Evolutionary conservation across 371 early-diverging fungal genomes (phyloP), one percentile per base, ranked within the genome.

Genomic region (Smittium mucronatum): DNA sequence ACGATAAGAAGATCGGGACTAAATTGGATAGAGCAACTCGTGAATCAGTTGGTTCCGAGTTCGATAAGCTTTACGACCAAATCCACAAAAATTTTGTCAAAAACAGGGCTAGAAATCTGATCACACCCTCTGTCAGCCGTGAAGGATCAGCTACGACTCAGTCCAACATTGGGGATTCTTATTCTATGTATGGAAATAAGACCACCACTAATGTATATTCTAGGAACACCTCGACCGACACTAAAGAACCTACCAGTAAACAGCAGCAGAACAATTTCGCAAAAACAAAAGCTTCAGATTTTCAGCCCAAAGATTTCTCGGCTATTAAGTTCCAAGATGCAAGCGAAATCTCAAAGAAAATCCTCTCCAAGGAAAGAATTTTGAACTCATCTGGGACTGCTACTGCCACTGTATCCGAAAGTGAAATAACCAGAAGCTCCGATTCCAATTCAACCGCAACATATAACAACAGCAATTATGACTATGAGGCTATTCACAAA

Each of bases 31-130:
- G 75, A 58, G 73, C 74, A 35, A 73, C 75, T 26, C 74, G 78
- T 35, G 80, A 80, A 63, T 74, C 77, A 32, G 76, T 80, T 67
- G 80, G 80, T 64, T 68, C 76, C 58, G 80, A 80, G 68, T 80
- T 80, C 63, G 80, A 80, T 71, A 77, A 76, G 5, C 69, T 80
- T 32, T 80, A 74, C 67, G 74, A 74, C 17, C 77, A 74, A 75
- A 74, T 78, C 21, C 78, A 78, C 28, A 67, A 67, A 31, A 36
- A 34, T 8, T 57, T 36, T 25, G 25, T n/a, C 8, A 5, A 30
- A 36, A 65, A 65, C 65, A 31, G 65, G 36, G 36, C 34, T 34
- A 65, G 65, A n/a, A n/a, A n/a, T 5, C n/a, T 65, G 34, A 32
- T 65, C 2, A 65, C 31, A 34, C 21, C 21, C 5, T 26, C 11